Base-by-base conservation (phyloP, 208 protist genomes). In the Acanthamoeba divionensis region DNA sequence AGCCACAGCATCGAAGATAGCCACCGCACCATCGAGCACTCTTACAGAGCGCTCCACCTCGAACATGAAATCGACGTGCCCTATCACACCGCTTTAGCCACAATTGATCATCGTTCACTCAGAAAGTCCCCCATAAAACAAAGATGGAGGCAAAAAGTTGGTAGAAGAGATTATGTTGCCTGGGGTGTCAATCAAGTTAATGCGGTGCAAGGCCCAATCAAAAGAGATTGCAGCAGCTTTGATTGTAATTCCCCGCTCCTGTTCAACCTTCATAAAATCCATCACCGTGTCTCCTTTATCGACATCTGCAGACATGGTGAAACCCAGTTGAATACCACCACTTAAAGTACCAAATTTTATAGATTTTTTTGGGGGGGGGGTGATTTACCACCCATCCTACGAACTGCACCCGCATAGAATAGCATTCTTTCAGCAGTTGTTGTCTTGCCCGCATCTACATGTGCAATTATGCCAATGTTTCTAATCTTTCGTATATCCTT, bases 51-150 rank as follows among this genome's bases (percentile, higher is more conserved):
- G 95, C 94, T 99, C 98, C 62, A 99, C 98, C 91, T 99, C 98
- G 45, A 99, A 95, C 21, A 97, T 98, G 79, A 99, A 99, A 92
- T 99, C 98, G 13, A 98, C 97, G 92, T 99, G 98, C 2, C 98
- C 67, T 77, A 26, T 44, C n/a, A n/a, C n/a, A n/a, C n/a, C n/a
- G n/a, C n/a, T n/a, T n/a, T n/a, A n/a, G n/a, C n/a, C n/a, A n/a
- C n/a, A n/a, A n/a, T n/a, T n/a, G n/a, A n/a, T n/a, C n/a, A n/a
- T n/a, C n/a, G n/a, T n/a, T n/a, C n/a, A n/a, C n/a, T n/a, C n/a
- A n/a, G n/a, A n/a, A n/a, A n/a, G n/a, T n/a, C n/a, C n/a, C n/a
- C n/a, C n/a, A n/a, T n/a, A n/a, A n/a, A n/a, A n/a, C n/a, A n/a
- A n/a, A n/a, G n/a, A n/a, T n/a, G n/a, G n/a, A n/a, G n/a, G n/a